Conservation (phyloP, 164 flowering plant species). For the Dillenia turbinata region DNA sequence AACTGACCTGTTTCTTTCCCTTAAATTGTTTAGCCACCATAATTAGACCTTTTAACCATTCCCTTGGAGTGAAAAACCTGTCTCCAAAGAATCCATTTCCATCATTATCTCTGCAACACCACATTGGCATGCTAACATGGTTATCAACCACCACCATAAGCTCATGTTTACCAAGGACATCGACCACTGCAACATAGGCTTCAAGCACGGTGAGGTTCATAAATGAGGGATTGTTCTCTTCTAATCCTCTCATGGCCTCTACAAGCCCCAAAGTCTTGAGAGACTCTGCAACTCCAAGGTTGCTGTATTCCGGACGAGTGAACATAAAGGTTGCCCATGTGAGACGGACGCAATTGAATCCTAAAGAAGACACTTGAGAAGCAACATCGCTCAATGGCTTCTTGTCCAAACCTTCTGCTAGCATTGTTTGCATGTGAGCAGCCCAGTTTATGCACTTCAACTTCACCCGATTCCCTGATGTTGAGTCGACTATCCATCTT, state of each 20-base stretch:
- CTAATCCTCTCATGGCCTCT: constrained; percentile 14
- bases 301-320: constrained; percentile 6
- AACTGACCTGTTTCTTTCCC: no score
- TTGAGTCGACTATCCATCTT: constrained; percentile 18
- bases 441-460: constrained; percentile 25
- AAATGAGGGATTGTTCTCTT: constrained; percentile 14
- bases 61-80: constrained; percentile 11
- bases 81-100: constrained; percentile 30
- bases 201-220: constrained; percentile 13
- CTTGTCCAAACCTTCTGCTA: constrained; percentile 30
- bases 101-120: constrained; percentile 24
- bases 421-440: constrained; percentile 18
- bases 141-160: constrained; percentile 26
- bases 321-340: constrained; percentile 29
- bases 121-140: constrained; percentile 22
- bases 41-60: neutral
- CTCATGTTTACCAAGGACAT: constrained; percentile 21
- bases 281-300: constrained; percentile 15
- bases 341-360: constrained; percentile 29
- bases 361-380: constrained; percentile 2
- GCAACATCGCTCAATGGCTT: constrained; percentile 10
- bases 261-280: constrained; percentile 8
- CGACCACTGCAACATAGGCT: constrained; percentile 25
- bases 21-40: neutral
- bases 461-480: constrained; percentile 19